phyloP scores from a whole-genome alignment of 2,329 filamentous ascomycete genomes.

The Westerdykella sp. region DNA sequence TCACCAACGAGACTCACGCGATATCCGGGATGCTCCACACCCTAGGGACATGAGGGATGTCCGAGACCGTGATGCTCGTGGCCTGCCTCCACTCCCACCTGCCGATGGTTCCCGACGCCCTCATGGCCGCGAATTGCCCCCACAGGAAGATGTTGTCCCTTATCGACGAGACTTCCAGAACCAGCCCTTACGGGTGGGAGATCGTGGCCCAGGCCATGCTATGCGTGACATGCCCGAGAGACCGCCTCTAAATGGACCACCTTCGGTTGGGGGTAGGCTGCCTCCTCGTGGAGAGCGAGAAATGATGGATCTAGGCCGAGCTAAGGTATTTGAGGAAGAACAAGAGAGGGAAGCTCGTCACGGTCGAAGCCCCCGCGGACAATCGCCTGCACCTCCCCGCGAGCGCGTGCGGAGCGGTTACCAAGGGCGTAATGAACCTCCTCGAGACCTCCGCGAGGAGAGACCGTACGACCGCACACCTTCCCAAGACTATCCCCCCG shows the following conservation, averaged over 20 bases:
- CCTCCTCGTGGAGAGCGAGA: slow-evolving; percentile 14
- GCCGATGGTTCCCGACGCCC: slow-evolving; percentile 17
- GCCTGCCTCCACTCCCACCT: slow-evolving; percentile 13
- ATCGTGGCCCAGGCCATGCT: slow-evolving; percentile 17
- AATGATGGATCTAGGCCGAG: slow-evolving; percentile 40
- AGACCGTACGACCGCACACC: slow-evolving; percentile 28
- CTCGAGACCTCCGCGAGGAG: slow-evolving; percentile 30
- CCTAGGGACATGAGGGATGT: slow-evolving; percentile 8
- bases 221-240: slow-evolving; percentile 13
- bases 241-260: slow-evolving; percentile 2
- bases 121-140: slow-evolving; percentile 16
- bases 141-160: slow-evolving; percentile 16
- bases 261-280: slow-evolving; percentile 4
- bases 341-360: slow-evolving; percentile 24
- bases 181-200: slow-evolving; percentile 14
- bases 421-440: slow-evolving; percentile 19
- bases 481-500: slow-evolving; percentile 18
- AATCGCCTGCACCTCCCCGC: slow-evolving; percentile 6
- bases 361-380: slow-evolving; percentile 27
- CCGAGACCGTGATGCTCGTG: slow-evolving; percentile 29
- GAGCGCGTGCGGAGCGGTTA: slow-evolving; percentile 5
- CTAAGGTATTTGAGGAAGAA: slow-evolving; percentile 27
- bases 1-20: slow-evolving; percentile 23
- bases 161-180: slow-evolving; percentile 23
- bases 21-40: slow-evolving; percentile 10